Base-by-base conservation (phyloP, 345 rosid genomes). In the Citrus maxima region DNA sequence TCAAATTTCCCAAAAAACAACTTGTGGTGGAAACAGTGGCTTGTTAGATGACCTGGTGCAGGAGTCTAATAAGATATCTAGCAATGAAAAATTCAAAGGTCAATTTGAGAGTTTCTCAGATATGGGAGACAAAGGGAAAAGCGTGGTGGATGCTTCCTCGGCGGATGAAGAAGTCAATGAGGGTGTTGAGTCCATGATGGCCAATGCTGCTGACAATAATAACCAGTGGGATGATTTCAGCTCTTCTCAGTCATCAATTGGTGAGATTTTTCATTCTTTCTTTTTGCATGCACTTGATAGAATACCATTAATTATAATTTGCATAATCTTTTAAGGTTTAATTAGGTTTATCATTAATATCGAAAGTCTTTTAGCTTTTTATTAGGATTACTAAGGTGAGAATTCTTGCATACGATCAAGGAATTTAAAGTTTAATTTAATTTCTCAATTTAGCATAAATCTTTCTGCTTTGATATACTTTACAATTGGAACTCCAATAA, bases 1-100 rank as follows among this genome's bases (percentile, higher is more conserved):
- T 40, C 68, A 72, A 74, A 54, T 72, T n/a, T 70, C 14, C 42
- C 49, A 63, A 42, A 68, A 77, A 59, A 75, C 68, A 67, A 55
- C 32, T 28, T 21, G 71, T 22, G 70, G 58, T 6, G 67, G 58
- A 1, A 88, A 84, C 28, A 88, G 94, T 72, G 95, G 92, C 34
- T 74, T 90, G 62, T 73, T 90, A 78, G 94, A 90, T 65, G 89
- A 81, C 21, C 83, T 91, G 73, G 68, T 93, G 77, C 78, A 84
- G 82, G 95, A 91, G 82, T 81, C 94, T 56, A 81, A 82, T 34
- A 76, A 80, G 73, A 42, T 88, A 58, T 77, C 86, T 58, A 76
- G 87, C 0, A 79, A 82, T 34, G 79, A 82, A 64, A 82, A 64
- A 67, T 67, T 71, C 42, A 77, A 78, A 21, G 73, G 34, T 1